Evolutionary conservation across 192 early-diverging fungal genomes (phyloP), one percentile per base, ranked within the genome.

Genomic region (Diversispora eburnea): DNA sequence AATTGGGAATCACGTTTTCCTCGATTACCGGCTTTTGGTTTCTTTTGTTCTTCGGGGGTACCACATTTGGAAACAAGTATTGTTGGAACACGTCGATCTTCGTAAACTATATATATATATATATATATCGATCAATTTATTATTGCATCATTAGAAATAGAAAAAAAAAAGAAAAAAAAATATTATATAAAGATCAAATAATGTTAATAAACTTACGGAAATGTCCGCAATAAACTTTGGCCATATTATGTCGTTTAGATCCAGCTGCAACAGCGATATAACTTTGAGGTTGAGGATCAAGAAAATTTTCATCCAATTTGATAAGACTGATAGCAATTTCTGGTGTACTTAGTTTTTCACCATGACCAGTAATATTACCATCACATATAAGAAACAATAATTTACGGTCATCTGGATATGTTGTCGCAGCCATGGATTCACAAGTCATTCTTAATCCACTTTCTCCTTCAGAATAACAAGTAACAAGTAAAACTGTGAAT

Each of bases 1-100:
- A 97, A 84, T 81, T 97, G 95, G 41, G 93, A 95, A 77, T 97
- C 95, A 62, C 95, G 91, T 82, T 97, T 97, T 68, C 95, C 95
- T 65, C 94, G 84, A 84, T 97, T 97, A 41, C 91, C 91, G 4
- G 89, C 84, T 84, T 90, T 90, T 66, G 84, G 77, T 58, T 76
- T 51, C 19, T 84, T 81, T 66, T 84, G 78, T 75, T 92, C 91
- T 0, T 76, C 82, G 22, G 85, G 86, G n/a, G 81, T 83, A 46
- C 91, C 91, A 67, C 89, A 89, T 78, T 93, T 92, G 61, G 89
- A 86, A 51, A 91, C 84, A 5, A 87, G 74, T 65, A 91, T 78
- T 74, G 88, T 86, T 43, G 91, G 91, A 1, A 89, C 86, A 67
- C 87, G 87, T 70, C 86, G 78, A 47, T 84, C 77, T 57, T 82